Percentiles rank a stretch among this genome's conserved stretches.
phyloP scores from a whole-genome alignment of 176 grass and related monocot species.

The Elaeis guineensis region DNA sequence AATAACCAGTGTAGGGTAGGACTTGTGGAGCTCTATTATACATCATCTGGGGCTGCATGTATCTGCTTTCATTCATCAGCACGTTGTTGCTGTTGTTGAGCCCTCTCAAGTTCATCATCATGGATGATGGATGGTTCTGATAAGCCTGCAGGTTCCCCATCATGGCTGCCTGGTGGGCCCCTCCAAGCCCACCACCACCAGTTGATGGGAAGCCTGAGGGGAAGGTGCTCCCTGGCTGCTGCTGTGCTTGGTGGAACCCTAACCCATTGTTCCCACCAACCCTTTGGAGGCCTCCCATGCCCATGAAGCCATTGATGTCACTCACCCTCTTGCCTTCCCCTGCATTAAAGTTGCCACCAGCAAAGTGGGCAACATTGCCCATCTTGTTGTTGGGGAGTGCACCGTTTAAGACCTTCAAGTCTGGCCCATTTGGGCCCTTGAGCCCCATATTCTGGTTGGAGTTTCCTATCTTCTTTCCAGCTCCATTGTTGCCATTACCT shows the following conservation, averaged over 20 bases:
- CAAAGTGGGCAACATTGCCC: conserved; percentile 13
- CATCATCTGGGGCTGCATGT: conserved; percentile 85
- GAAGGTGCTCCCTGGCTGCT: conserved; percentile 6
- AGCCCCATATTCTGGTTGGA: conserved; percentile 24
- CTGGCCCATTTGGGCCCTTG: conserved; percentile 31
- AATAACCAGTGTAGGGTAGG: conserved; percentile 87
- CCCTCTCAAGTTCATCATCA: conserved; percentile 57
- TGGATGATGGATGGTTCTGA: conserved; percentile 37
- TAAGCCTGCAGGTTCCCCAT: conserved; percentile 65
- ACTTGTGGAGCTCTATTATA: conserved; percentile 87
- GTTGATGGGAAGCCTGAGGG: conserved; percentile 35
- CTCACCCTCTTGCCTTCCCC: too few species aligned
- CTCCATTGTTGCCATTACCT: conserved; percentile 15
- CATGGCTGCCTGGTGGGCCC: conserved; percentile 38
- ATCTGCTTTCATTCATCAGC: conserved; percentile 58
- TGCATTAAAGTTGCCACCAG: neutral
- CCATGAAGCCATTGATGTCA: conserved; percentile 48
- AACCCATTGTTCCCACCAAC: neutral
- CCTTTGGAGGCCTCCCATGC: conserved; percentile 23
- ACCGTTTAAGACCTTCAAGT: conserved; percentile 30
- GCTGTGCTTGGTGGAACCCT: neutral
- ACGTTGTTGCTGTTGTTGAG: conserved; percentile 39
- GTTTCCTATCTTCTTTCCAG: neutral
- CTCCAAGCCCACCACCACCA: conserved; percentile 17
- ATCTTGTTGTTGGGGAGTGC: conserved; percentile 44